Conservation (phyloP, 495 filamentous ascomycete genomes). For the Penicillium daleae region DNA sequence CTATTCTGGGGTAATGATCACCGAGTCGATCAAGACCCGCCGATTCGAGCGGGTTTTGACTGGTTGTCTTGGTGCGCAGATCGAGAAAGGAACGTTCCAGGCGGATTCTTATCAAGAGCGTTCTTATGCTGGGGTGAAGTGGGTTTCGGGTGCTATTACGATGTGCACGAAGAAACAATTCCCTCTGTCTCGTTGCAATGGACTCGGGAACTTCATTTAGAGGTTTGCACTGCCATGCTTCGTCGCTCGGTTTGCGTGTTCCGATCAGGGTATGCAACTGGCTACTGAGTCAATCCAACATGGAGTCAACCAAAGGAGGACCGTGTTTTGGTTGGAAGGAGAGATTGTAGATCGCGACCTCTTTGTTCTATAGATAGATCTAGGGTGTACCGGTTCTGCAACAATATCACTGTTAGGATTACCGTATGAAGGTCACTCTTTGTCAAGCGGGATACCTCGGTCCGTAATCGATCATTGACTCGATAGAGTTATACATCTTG, state of each 20-base stretch:
- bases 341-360: too few relatives aligned
- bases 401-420: not conserved
- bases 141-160: slow-evolving; percentile 18
- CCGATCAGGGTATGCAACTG: not conserved
- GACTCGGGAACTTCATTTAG: slow-evolving; percentile 9
- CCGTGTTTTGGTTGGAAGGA: too few relatives aligned
- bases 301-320: too few relatives aligned
- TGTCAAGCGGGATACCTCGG: not conserved
- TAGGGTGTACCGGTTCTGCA: not conserved
- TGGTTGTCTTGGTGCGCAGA: not conserved
- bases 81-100: not conserved
- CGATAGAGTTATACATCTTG: not conserved
- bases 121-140: slow-evolving; percentile 16
- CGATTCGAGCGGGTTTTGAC: not conserved
- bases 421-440: too few relatives aligned
- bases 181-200: slow-evolving; percentile 14
- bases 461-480: too few relatives aligned
- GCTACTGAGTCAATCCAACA: too few relatives aligned
- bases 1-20: slow-evolving; percentile 1
- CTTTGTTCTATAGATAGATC: not conserved
- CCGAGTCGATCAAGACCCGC: not conserved
- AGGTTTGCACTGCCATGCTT: not conserved
- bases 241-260: too few relatives aligned
- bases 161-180: slow-evolving; percentile 20
- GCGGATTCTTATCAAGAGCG: slow-evolving; percentile 13